A percentile compares a stretch with the other conserved stretches of the same genome.
Evolutionary conservation across 106 monocot genomes (phyloP).

Genomic region (Xerophyta viscosa): DNA sequence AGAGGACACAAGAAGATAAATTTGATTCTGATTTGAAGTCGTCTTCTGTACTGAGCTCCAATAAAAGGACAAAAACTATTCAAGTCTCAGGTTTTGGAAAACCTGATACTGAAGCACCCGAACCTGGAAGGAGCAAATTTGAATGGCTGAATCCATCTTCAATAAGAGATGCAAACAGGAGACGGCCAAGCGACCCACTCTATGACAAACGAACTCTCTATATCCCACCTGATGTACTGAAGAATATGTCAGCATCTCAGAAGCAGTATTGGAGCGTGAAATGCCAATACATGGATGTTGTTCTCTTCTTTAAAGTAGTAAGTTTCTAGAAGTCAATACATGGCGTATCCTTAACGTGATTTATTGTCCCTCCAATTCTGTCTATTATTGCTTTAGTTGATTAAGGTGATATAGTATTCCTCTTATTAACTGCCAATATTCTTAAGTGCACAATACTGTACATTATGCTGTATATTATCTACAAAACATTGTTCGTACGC

Average conservation of each 20-base stretch:
- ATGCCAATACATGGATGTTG: slow-evolving; percentile 80
- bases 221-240: slow-evolving; percentile 69
- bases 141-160: slow-evolving; percentile 75
- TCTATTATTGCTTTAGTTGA: no score
- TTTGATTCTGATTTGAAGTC: slow-evolving; percentile 8
- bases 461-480: no score
- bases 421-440: no score
- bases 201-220: slow-evolving; percentile 84
- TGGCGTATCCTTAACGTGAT: no score
- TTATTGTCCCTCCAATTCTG: no score
- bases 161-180: slow-evolving; percentile 72
- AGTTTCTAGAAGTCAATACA: slow-evolving; percentile 1
- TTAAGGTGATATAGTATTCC: no score
- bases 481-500: no score
- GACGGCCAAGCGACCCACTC: slow-evolving; percentile 55
- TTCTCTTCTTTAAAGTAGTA: slow-evolving; percentile 99
- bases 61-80: slow-evolving; percentile 45
- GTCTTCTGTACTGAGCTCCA: slow-evolving; percentile 20
- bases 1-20: slow-evolving; percentile 52
- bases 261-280: slow-evolving; percentile 96
- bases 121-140: slow-evolving; percentile 55
- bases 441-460: no score
- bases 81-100: slow-evolving; percentile 8
- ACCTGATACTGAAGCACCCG: slow-evolving; percentile 15
- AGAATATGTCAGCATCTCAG: slow-evolving; percentile 87